Evolutionary conservation across 1,284 basidiomycete genomes (phyloP), one percentile per base, ranked within the genome.

Genomic region (Ganoderma meredithae): DNA sequence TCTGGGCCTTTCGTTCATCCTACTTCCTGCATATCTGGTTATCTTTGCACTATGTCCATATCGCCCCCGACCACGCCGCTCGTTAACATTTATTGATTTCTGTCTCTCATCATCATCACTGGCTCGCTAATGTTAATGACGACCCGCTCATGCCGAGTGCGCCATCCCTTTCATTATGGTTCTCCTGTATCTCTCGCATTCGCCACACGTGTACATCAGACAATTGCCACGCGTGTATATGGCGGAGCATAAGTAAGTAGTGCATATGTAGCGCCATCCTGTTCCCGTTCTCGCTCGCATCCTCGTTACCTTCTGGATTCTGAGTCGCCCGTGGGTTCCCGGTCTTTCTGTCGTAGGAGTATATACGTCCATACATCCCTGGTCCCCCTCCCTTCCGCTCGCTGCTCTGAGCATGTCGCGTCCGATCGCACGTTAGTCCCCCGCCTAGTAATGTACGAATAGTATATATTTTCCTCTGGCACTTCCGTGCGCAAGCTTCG

Each of bases 371-470:
- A 27, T 53, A 53, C 27, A 31, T 53, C 62, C 52, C 62, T 63
- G 40, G 53, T 63, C 53, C 41, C 6, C 43, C 44, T 49, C 43
- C 43, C 43, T 53, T 17, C 39, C 36, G 69, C 67, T 72, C 69
- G 65, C 66, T 72, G 71, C 71, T 72, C 15, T 66, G 71, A 61
- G 71, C 71, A 63, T 72, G 19, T 33, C 66, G 67, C 71, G 70
- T 72, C 41, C 22, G 65, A 67, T 69, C 63, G 65, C 71, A 68
- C 58, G 67, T 71, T 68, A 68, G 58, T 43, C 53, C 59, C 60
- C 61, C 69, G 22, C 55, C 47, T 63, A 66, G 63, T 70, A 72
- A 58, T 72, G 71, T 72, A 70, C 65, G 65, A 66, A 12, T 72
- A 72, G 69, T 69, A 64, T 67, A 70, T 72, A 72, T 70, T 66